Base-by-base conservation (phyloP, 257 asterid genomes). In the Henckelia pumila region DNA sequence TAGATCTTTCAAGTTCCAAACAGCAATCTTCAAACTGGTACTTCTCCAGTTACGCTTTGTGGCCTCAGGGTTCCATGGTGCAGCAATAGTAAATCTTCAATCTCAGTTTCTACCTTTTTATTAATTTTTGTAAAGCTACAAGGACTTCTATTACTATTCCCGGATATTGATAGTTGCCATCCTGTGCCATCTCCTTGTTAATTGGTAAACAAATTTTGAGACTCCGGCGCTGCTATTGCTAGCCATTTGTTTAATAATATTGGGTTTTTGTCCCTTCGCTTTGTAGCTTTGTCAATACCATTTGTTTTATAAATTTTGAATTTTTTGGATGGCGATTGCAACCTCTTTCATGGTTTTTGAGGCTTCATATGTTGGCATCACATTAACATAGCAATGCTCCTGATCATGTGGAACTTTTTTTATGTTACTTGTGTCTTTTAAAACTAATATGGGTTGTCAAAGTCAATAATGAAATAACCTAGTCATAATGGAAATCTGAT, bases 291-390 rank as follows among this genome's bases (percentile, higher is more conserved):
- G 26, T 20, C 22, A 13, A 32, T 19, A 17, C 3, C 0, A 33
- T 55, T 50, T 23, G 13, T 50, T 25, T 25, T 57, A 6, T 17
- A 20, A 37, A 10, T 47, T 59, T 32, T 23, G 29, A 47, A 25
- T 33, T 28, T 2, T 22, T 52, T 11, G 56, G 28, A 40, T 52
- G 23, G 21, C 22, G 7, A 30, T 21, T 55, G 14, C 35, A 44
- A 30, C 55, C 37, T 19, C 17, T 49, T 67, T 63, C 67, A 19
- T 17, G 16, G 8, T 61, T 52, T 75, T 29, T 49, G 58, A 28
- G 72, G 64, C 47, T 71, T 63, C 58, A 62, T 62, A 23, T 32
- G 47, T 53, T 58, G 64, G 63, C 59, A 72, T 67, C 67, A 62
- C 11, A 56, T 23, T 59, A 68, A 63, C 61, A 68, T 64, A 16